Base-by-base conservation (phyloP, 441 rosid genomes). In the Mallotus repandus region DNA sequence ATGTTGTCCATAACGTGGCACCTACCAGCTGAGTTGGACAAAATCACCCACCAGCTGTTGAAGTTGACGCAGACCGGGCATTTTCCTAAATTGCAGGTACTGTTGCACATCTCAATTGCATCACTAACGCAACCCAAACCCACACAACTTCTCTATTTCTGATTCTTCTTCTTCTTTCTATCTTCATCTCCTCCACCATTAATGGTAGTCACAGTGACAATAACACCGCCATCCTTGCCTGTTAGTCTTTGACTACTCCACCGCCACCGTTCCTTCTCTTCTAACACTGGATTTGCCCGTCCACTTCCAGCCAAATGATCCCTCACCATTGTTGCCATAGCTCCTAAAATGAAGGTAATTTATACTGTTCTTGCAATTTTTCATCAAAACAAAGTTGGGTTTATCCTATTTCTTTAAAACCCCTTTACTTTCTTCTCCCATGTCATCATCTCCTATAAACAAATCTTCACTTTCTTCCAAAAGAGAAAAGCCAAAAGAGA, bases 351-450 rank as follows among this genome's bases (percentile, higher is more conserved):
- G 67, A 92, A 94, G 96, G 97, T 91, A 79, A 55, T 1, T n/a
- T 19, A 45, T 46, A 35, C 9, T 14, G 49, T 43, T 7, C 4
- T 29, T 57, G 15, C 11, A 25, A 25, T 25, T 25, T 25, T 8
- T 89, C 96, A 1, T 90, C 97, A 7, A 83, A 90, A 6, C 97
- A 94, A 94, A 88, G 83, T 80, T 89, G 62, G 86, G 89, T 7
- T 73, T 94, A 21, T 86, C 91, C 76, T 94, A 25, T 25, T 25
- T 25, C 29, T 25, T 25, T 25, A 25, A 25, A 25, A 25, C 29
- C 29, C n/a, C n/a, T n/a, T n/a, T n/a, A n/a, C n/a, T n/a, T n/a
- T n/a, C n/a, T n/a, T n/a, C n/a, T n/a, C n/a, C n/a, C n/a, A n/a
- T n/a, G n/a, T n/a, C n/a, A n/a, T n/a, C n/a, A n/a, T n/a, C n/a